Evolutionary conservation across 768 basidiomycete species (phyloP).

Genomic region (Amylocystis lapponica): DNA sequence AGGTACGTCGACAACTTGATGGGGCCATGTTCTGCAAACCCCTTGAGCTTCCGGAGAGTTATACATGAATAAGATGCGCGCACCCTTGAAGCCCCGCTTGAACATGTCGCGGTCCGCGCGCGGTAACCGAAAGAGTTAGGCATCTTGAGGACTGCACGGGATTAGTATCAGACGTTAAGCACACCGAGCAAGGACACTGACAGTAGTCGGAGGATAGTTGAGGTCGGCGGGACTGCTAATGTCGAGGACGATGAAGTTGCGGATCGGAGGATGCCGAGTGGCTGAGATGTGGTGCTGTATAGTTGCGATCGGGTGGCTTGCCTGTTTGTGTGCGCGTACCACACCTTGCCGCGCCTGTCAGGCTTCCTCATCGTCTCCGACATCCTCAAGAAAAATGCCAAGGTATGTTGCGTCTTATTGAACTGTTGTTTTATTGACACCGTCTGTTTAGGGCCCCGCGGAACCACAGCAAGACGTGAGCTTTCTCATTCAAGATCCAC

Average conservation of each 20-base stretch:
- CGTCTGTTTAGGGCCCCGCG: constrained; percentile 66
- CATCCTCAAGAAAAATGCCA: constrained; percentile 75
- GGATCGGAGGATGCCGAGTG: constrained; percentile 56
- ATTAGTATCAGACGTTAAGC: constrained; percentile 8
- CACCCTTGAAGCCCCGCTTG: constrained; percentile 98
- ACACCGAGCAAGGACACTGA: constrained; percentile 30
- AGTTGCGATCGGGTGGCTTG: constrained; percentile 46
- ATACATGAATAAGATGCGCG: constrained; percentile 24
- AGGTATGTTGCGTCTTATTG: constrained; percentile 44
- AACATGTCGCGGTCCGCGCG: constrained; percentile 99
- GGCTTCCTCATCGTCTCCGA: constrained; percentile 24
- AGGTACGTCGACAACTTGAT: constrained; percentile 91
- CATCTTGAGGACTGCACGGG: constrained; percentile 66
- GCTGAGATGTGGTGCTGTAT: constrained; percentile 54
- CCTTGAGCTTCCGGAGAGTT: not conserved
- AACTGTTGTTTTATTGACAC: constrained; percentile 28
- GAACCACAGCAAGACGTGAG: constrained; percentile 95
- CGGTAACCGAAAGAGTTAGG: constrained; percentile 99
- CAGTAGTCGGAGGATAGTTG: constrained; percentile 36
- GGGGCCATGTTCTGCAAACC: constrained; percentile 71
- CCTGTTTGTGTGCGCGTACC: constrained; percentile 26
- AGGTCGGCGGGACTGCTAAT: constrained; percentile 45
- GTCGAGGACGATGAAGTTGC: constrained; percentile 32
- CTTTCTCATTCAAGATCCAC: constrained; percentile 62
- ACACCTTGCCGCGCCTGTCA: constrained; percentile 15